phyloP scores from a whole-genome alignment of 1,139 yeast genomes.

The Yamadazyma atlantica region DNA sequence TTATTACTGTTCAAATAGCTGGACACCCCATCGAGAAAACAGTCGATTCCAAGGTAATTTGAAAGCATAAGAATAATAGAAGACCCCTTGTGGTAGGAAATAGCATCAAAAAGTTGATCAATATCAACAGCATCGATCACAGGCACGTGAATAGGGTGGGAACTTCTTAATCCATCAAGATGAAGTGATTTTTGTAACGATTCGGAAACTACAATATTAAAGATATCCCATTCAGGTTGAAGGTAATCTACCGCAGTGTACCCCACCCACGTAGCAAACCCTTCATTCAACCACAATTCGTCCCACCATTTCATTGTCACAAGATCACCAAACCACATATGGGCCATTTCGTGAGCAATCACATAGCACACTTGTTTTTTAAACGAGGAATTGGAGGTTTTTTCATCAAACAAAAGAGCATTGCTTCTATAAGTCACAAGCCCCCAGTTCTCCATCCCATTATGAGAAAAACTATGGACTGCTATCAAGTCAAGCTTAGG shows the following conservation, averaged over 20 bases:
- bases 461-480: slow-evolving; percentile 72
- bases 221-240: slow-evolving; percentile 85
- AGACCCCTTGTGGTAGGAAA: slow-evolving; percentile 83
- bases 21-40: slow-evolving; percentile 71
- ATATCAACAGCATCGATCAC: slow-evolving; percentile 78
- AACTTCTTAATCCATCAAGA: slow-evolving; percentile 70
- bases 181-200: slow-evolving; percentile 68
- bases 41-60: slow-evolving; percentile 63
- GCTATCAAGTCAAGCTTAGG: slow-evolving; percentile 78
- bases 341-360: slow-evolving; percentile 87
- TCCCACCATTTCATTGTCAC: slow-evolving; percentile 69
- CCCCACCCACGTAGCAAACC: slow-evolving; percentile 83
- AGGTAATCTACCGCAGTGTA: slow-evolving; percentile 75
- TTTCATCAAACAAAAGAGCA: slow-evolving; percentile 66
- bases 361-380: slow-evolving; percentile 83
- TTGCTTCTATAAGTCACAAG: slow-evolving; percentile 79
- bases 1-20: slow-evolving; percentile 66
- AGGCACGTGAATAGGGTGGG: slow-evolving; percentile 87
- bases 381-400: slow-evolving; percentile 64
- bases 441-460: slow-evolving; percentile 94
- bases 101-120: slow-evolving; percentile 82
- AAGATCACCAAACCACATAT: slow-evolving; percentile 66
- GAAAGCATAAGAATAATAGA: slow-evolving; percentile 71
- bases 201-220: slow-evolving; percentile 70
- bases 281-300: slow-evolving; percentile 62